phyloP scores from a whole-genome alignment of 2,329 filamentous ascomycete species.

The Arthrobotrys megalospora region DNA sequence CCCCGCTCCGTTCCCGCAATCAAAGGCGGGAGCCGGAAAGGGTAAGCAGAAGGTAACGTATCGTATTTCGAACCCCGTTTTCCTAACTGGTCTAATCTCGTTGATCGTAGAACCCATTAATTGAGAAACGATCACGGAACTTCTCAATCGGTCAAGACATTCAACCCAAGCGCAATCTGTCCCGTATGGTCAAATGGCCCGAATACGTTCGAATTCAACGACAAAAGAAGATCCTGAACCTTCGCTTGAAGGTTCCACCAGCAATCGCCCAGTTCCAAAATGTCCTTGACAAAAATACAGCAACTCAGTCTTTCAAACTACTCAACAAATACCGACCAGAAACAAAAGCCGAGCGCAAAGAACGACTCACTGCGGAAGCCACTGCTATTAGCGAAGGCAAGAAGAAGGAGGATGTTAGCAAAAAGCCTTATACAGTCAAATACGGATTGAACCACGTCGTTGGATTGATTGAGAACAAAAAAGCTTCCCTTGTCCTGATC shows the following conservation, averaged over 20 bases:
- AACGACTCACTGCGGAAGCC: conserved; percentile 97
- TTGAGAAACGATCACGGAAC: conserved; percentile 98
- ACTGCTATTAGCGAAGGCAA: conserved; percentile 98
- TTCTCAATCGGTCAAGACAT: conserved; percentile 99
- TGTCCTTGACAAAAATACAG: conserved; percentile 96
- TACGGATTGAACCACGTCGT: conserved; percentile 99
- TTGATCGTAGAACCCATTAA: conserved; percentile 86
- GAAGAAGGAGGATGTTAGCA: conserved; percentile 99
- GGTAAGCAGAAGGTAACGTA: conserved; percentile 90
- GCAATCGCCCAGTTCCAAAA: conserved; percentile 98
- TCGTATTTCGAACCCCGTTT: conserved; percentile 25
- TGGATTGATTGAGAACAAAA: conserved; percentile 98
- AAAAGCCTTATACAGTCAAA: conserved; percentile 99
- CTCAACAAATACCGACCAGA: conserved; percentile 99
- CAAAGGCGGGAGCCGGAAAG: conserved; percentile 88
- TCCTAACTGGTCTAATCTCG: conserved; percentile 61
- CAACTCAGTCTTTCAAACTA: conserved; percentile 97
- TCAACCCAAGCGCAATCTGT: conserved; percentile 94
- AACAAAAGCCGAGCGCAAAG: conserved; percentile 99
- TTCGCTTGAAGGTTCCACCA: conserved; percentile 98
- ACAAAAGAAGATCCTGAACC: conserved; percentile 82
- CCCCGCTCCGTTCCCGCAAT: conserved; percentile 94
- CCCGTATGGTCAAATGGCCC: conserved; percentile 99
- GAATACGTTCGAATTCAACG: conserved; percentile 99
- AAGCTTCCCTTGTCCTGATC: conserved; percentile 97